Evolutionary conservation across 106 monocot species (phyloP).

Genomic region (Cymbidium sinense): DNA sequence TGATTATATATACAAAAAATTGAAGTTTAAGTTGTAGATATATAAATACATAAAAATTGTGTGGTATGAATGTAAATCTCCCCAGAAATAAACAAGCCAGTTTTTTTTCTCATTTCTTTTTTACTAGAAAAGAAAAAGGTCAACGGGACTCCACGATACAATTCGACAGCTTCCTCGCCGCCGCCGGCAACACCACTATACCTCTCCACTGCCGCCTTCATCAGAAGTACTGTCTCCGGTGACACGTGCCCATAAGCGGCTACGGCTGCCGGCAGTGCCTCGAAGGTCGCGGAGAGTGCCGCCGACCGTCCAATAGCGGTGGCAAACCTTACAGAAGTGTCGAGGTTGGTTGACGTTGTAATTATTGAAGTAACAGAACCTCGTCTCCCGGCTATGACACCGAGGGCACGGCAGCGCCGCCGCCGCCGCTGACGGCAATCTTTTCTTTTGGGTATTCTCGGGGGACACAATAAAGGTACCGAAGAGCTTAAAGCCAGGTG

Average conservation of each 20-base stretch:
- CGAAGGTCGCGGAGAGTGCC: constrained; percentile 45
- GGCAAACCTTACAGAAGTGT: constrained; percentile 56
- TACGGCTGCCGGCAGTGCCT: not conserved
- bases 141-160: not conserved
- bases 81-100: too few species aligned
- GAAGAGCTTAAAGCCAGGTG: not conserved
- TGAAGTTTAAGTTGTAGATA: too few species aligned
- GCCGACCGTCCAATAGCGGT: constrained; percentile 63
- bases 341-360: constrained; percentile 50
- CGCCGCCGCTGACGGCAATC: not conserved
- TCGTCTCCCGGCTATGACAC: constrained; percentile 50
- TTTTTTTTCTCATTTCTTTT: not conserved
- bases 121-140: not conserved
- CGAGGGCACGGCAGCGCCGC: constrained; percentile 31
- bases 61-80: too few species aligned
- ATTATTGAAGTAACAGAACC: too few species aligned
- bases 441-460: not conserved
- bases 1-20: too few species aligned
- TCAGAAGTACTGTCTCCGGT: not conserved
- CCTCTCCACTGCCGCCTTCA: not conserved
- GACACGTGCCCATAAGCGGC: not conserved
- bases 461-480: not conserved
- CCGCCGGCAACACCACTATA: not conserved
- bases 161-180: not conserved
- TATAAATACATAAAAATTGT: too few species aligned